Percentiles rank a stretch among this genome's conserved stretches.
Evolutionary conservation across 2,329 filamentous ascomycete species (phyloP).

Genomic region (Macrophomina tecta): DNA sequence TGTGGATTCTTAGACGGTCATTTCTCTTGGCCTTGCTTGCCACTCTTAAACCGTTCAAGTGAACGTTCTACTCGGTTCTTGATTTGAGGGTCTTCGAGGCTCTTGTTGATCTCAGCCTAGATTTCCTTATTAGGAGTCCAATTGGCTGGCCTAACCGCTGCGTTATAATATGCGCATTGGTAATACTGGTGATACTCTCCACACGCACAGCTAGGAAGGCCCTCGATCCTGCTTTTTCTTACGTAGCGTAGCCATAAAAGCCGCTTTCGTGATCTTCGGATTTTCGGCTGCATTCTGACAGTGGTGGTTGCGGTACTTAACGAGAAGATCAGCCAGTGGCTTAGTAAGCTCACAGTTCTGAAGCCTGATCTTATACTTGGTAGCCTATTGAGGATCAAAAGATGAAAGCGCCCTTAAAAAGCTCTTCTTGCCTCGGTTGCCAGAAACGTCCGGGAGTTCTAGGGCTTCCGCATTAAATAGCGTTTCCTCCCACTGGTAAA

Average conservation of each 20-base stretch:
- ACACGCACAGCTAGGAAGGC: neutral
- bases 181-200: neutral
- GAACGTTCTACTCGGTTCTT: neutral
- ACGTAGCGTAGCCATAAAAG: neutral
- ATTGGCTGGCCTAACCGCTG: neutral
- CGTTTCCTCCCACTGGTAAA: neutral
- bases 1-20: neutral
- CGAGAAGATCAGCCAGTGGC: too few relatives aligned
- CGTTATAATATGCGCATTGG: neutral
- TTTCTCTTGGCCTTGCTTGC: too few relatives aligned
- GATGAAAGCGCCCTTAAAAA: neutral
- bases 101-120: neutral
- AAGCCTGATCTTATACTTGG: neutral
- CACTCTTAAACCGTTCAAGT: neutral
- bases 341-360: too few relatives aligned
- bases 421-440: neutral
- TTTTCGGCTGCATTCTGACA: too few relatives aligned
- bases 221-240: neutral
- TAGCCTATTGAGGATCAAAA: neutral
- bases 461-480: neutral
- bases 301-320: too few relatives aligned
- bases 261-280: neutral
- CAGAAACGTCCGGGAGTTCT: neutral
- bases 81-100: neutral
- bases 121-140: neutral